Evolutionary conservation across 148 eudicot species (phyloP).

Genomic region (Camellia japonica): DNA sequence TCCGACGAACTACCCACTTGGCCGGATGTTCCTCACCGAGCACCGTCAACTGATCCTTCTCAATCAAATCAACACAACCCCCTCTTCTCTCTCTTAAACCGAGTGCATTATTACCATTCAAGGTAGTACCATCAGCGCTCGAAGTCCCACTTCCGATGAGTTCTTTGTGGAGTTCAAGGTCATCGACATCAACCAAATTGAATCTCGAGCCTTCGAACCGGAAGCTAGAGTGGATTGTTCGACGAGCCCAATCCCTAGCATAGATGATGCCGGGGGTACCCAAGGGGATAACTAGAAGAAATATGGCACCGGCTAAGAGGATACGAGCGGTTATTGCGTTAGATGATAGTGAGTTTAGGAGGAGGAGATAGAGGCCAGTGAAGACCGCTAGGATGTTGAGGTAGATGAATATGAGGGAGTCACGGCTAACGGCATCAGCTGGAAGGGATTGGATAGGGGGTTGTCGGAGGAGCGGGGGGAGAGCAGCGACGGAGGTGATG

Average conservation of each 20-base stretch:
- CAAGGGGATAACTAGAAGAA: constrained; percentile 50
- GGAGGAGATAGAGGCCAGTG: constrained; percentile 80
- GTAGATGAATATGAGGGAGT: constrained; percentile 56
- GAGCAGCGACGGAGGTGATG: constrained; percentile 44
- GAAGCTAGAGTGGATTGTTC: constrained; percentile 39
- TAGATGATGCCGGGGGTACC: constrained; percentile 60
- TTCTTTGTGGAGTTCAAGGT: constrained; percentile 58
- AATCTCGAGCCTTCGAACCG: constrained; percentile 45
- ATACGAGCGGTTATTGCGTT: constrained; percentile 29
- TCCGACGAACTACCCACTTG: constrained; percentile 41
- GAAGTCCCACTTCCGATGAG: constrained; percentile 16
- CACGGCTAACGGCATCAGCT: constrained; percentile 32
- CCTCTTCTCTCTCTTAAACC: constrained; percentile 25
- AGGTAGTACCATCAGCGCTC: no score
- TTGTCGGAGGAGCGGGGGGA: constrained; percentile 61
- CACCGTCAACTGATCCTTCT: constrained; percentile 50
- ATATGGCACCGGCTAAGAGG: constrained; percentile 59
- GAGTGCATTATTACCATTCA: neutral
- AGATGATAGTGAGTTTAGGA: constrained; percentile 40
- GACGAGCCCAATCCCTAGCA: constrained; percentile 61
- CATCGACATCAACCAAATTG: constrained; percentile 55
- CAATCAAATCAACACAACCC: constrained; percentile 36
- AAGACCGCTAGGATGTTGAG: constrained; percentile 56
- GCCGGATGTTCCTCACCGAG: constrained; percentile 81
- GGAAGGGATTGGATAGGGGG: constrained; percentile 42